Evolutionary conservation across 257 asterid genomes (phyloP), one percentile per base, ranked within the genome.

Genomic region (Verbena officinalis): DNA sequence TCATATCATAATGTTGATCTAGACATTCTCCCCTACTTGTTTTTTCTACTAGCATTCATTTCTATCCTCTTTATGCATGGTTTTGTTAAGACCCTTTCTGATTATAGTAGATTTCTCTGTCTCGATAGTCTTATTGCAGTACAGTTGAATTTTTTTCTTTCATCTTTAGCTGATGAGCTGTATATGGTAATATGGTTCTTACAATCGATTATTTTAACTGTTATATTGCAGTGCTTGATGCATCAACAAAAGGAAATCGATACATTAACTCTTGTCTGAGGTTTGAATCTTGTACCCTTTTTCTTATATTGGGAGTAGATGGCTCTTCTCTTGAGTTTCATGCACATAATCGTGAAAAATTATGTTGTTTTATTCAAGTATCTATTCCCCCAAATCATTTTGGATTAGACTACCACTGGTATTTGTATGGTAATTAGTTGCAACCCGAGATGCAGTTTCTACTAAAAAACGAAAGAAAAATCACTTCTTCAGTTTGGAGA

Each of bases 241-340:
- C 97, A 64, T 81, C 97, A 11, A 84, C 99, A 7, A 90, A 90
- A 77, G 99, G 99, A 74, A 90, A 86, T 60, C 84, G 91, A 12
- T 90, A 85, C 70, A 85, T 93, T 24, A 90, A 93, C 74, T 93
- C 99, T 53, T 86, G 97, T 76, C 88, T 94, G 72, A 90, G 99
- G 99, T 94, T 71, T 38, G 73, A 0, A 46, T 60, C 55, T 45
- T 69, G 22, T 56, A 43, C 27, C 19, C 12, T 66, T 16, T 50
- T 51, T 45, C 42, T 59, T 22, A 30, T 71, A 21, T 43, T 76
- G 34, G 55, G 51, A 67, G 40, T 46, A 23, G 11, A 60, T 0
- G 27, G 40, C 59, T 63, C 34, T 33, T 68, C 38, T 69, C 31
- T 22, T 23, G 23, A 19, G 31, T 62, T 39, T 31, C 55, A 60